Conservation (phyloP, 1,284 basidiomycete genomes). For the Cryptococcus amylolentus region DNA sequence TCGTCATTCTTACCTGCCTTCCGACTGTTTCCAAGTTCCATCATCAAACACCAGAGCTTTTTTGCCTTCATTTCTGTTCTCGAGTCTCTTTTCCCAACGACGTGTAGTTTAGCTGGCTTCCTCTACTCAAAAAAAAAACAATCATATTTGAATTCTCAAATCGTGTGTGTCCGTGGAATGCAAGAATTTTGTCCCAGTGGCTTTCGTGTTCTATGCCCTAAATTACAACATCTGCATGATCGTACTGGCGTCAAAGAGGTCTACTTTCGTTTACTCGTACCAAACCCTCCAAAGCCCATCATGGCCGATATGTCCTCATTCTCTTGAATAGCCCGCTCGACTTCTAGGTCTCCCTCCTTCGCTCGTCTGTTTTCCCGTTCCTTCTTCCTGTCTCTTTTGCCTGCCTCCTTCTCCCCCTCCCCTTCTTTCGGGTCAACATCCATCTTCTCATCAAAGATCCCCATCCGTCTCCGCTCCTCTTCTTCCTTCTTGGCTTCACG, state of each 20-base stretch:
- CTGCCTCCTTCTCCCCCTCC: constrained; percentile 7
- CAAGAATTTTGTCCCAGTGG: no score
- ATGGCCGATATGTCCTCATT: constrained; percentile 76
- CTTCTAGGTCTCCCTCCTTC: constrained; percentile 45
- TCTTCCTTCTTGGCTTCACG: constrained; percentile 34
- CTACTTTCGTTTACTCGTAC: constrained; percentile 62
- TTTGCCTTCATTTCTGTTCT: no score
- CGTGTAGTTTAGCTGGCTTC: no score
- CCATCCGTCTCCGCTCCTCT: constrained; percentile 25
- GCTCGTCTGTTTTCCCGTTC: constrained; percentile 14
- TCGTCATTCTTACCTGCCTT: not conserved
- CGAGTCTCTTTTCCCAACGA: no score
- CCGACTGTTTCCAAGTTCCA: not conserved
- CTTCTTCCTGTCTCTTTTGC: constrained; percentile 5
- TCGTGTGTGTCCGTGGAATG: no score
- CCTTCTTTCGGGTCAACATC: constrained; percentile 6
- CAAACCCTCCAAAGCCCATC: constrained; percentile 89
- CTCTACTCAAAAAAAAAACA: no score
- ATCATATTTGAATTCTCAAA: no score
- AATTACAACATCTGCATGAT: no score
- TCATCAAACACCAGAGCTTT: no score
- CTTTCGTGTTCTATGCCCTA: no score
- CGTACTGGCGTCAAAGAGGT: not conserved
- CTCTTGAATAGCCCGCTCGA: constrained; percentile 56
- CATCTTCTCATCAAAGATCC: constrained; percentile 13